Percentiles rank a stretch among this genome's conserved stretches.
These are phyloP conservation scores for Biscogniauxia marginata DNA, from an alignment of 2,329 filamentous ascomycete genomes.

Conservation along the genomic window DNA sequence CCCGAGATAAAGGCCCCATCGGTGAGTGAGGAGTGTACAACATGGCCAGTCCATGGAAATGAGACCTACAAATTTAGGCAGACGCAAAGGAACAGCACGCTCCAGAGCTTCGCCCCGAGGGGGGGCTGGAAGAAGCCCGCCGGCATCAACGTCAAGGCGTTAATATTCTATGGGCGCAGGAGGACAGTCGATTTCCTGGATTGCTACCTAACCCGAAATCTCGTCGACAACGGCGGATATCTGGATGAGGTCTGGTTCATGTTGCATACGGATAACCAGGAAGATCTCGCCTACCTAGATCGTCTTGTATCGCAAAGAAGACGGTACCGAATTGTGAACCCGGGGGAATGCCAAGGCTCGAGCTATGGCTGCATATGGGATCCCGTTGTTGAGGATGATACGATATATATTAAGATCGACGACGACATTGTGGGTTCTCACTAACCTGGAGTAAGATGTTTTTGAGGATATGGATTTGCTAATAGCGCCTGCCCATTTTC, in stretches of 20 bases:
- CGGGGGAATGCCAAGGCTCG: constrained; percentile 34
- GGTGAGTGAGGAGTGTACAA: constrained; percentile 23
- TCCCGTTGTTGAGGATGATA: constrained; percentile 31
- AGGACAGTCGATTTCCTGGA: constrained; percentile 45
- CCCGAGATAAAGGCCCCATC: constrained; percentile 2
- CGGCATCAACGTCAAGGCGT: constrained; percentile 38
- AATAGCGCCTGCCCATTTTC: background rate
- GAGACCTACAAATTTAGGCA: constrained; percentile 12
- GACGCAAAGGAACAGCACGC: constrained; percentile 1
- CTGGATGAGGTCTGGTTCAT: constrained; percentile 46
- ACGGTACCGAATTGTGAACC: constrained; percentile 36
- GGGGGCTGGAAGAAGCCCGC: constrained; percentile 30
- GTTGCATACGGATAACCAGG: constrained; percentile 38
- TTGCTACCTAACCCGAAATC: constrained; percentile 45
- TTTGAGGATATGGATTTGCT: background rate
- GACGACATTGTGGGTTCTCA: constrained; percentile 42
- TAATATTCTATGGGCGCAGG: constrained; percentile 47
- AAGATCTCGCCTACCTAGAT: constrained; percentile 40
- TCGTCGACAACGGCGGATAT: constrained; percentile 43
- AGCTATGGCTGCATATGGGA: constrained; percentile 38
- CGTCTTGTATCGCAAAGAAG: constrained; percentile 37
- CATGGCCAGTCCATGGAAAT: constrained; percentile 24
- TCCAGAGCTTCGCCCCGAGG: constrained; percentile 24
- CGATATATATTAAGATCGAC: constrained; percentile 45
- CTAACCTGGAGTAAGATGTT: background rate